Evolutionary conservation across 2,329 filamentous ascomycete species (phyloP).

Genomic region (Tolypocladium pustulatum): DNA sequence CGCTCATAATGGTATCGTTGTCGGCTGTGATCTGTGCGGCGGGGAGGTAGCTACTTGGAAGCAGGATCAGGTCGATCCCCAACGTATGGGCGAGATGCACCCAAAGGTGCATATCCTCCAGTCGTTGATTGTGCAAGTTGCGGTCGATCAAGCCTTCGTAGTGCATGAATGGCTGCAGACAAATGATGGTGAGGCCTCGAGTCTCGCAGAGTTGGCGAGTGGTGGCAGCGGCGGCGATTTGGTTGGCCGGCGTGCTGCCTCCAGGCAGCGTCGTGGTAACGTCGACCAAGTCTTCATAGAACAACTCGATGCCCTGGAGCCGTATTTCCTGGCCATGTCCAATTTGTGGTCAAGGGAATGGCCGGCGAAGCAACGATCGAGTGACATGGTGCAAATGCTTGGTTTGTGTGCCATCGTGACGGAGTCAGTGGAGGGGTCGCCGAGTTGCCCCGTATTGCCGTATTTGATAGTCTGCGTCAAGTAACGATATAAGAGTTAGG

Average conservation of each 20-base stretch:
- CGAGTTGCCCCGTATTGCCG: no score
- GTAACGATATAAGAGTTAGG: neutral
- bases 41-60: constrained; percentile 62
- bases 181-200: constrained; percentile 45
- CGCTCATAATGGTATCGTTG: constrained; percentile 45
- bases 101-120: constrained; percentile 60
- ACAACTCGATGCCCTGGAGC: constrained; percentile 61
- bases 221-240: constrained; percentile 46
- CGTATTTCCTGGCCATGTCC: constrained; percentile 52
- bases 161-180: constrained; percentile 67
- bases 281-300: constrained; percentile 65
- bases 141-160: constrained; percentile 65
- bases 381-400: constrained; percentile 66
- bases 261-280: constrained; percentile 37
- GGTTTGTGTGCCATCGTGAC: constrained; percentile 26
- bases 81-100: constrained; percentile 54
- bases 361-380: constrained; percentile 58
- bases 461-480: neutral
- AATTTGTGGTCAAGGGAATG: constrained; percentile 60
- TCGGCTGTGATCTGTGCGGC: constrained; percentile 31
- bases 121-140: constrained; percentile 39
- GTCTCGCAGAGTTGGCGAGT: constrained; percentile 47
- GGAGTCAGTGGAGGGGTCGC: neutral
- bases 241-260: constrained; percentile 25
- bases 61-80: constrained; percentile 60